Percentiles rank a stretch among this genome's conserved stretches.
Conservation (phyloP, 2,329 filamentous ascomycete genomes). For the Decorospora gaudefroyi region DNA sequence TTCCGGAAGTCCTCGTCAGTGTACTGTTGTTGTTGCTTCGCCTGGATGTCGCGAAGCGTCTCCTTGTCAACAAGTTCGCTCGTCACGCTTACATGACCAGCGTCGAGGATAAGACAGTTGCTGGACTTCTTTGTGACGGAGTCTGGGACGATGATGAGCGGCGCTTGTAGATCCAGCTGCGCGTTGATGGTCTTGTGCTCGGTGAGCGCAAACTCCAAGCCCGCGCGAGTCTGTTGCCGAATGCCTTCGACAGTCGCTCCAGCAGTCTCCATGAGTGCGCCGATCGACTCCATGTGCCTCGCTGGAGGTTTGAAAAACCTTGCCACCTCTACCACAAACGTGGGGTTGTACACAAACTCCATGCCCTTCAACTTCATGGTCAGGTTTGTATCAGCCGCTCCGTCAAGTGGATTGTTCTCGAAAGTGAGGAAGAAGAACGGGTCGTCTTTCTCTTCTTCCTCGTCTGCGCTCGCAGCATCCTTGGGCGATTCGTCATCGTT, state of each 20-base stretch:
- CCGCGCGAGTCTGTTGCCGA: slow-evolving; percentile 91
- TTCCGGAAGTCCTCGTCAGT: slow-evolving; percentile 86
- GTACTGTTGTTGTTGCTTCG: slow-evolving; percentile 85
- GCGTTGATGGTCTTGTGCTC: slow-evolving; percentile 99
- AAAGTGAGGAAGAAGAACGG: slow-evolving; percentile 91
- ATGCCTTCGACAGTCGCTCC: slow-evolving; percentile 94
- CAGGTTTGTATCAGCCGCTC: slow-evolving; percentile 85
- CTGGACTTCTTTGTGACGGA: slow-evolving; percentile 81
- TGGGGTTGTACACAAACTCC: slow-evolving; percentile 97
- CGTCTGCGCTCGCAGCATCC: slow-evolving; percentile 52
- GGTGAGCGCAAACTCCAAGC: slow-evolving; percentile 92
- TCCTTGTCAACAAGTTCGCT: slow-evolving; percentile 91
- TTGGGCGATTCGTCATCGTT: slow-evolving; percentile 54
- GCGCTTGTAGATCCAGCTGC: slow-evolving; percentile 91
- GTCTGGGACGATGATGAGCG: slow-evolving; percentile 93
- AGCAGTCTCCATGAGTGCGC: slow-evolving; percentile 90
- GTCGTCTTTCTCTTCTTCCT: slow-evolving; percentile 61
- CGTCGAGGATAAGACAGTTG: slow-evolving; percentile 91
- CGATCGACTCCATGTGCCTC: slow-evolving; percentile 97
- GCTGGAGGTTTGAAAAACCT: slow-evolving; percentile 97
- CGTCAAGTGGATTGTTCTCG: slow-evolving; percentile 93
- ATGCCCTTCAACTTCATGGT: slow-evolving; percentile 91
- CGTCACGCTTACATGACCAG: slow-evolving; percentile 91
- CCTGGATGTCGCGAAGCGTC: slow-evolving; percentile 87
- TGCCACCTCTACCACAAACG: slow-evolving; percentile 84